phyloP scores from a whole-genome alignment of 805 yeast genomes.

The Debaryomyces hansenii region DNA sequence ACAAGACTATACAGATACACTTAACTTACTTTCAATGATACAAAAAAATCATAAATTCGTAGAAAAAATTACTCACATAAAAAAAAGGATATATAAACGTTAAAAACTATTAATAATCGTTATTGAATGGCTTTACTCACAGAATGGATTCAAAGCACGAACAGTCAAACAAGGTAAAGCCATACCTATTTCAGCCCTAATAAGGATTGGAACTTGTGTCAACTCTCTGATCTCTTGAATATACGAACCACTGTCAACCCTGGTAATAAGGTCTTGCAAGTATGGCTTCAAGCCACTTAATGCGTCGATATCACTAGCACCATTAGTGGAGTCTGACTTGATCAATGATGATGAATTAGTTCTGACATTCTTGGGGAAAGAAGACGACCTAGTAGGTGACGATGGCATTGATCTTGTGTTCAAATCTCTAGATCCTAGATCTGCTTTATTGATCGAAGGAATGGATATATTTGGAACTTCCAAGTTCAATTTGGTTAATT shows the following conservation, averaged over 20 bases:
- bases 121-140: not conserved
- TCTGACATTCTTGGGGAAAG: slow-evolving; percentile 20
- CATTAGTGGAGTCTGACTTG: slow-evolving; percentile 10
- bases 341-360: slow-evolving; percentile 20
- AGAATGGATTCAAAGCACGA: slow-evolving; percentile 84
- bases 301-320: slow-evolving; percentile 11
- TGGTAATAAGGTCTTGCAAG: slow-evolving; percentile 53
- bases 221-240: slow-evolving; percentile 84
- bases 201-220: slow-evolving; percentile 75
- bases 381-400: slow-evolving; percentile 18
- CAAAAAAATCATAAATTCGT: not conserved
- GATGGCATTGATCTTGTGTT: slow-evolving; percentile 25
- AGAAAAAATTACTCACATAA: not conserved
- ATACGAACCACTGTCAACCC: slow-evolving; percentile 57
- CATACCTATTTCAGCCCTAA: slow-evolving; percentile 93
- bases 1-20: too few species aligned
- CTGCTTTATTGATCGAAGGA: slow-evolving; percentile 15
- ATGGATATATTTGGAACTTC: slow-evolving; percentile 43
- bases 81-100: not conserved
- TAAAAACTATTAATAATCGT: not conserved
- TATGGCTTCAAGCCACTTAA: slow-evolving; percentile 51
- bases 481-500: slow-evolving; percentile 51
- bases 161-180: slow-evolving; percentile 94
- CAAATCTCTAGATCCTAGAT: slow-evolving; percentile 2
- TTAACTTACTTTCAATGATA: too few species aligned